Evolutionary conservation across 345 rosid species (phyloP), one percentile per base, ranked within the genome.

Genomic region (Noccaea caerulescens): DNA sequence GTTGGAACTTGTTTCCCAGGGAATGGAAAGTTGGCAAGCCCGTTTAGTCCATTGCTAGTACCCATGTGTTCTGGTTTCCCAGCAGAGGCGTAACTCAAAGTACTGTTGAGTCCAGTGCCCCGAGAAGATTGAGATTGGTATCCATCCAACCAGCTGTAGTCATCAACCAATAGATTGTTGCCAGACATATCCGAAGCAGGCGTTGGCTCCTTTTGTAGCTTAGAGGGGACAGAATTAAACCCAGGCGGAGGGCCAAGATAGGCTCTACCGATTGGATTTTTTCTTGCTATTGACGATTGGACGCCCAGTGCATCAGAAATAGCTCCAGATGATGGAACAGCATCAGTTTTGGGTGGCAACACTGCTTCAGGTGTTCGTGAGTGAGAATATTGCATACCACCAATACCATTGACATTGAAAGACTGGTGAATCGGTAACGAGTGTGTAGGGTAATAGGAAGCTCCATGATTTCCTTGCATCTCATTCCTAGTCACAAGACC

Each of bases 101-200:
- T 80, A 79, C 71, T 71, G 75, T 77, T 82, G 58, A 84, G 62
- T 25, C 79, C 88, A 3, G 68, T 37, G 72, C 77, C 77, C 64
- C 71, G 86, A 18, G 81, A 58, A 64, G 92, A 80, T 8, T 86
- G 71, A 3, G 88, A 79, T 79, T 87, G 90, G 82, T 94, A 91
- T 50, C 98, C 98, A 84, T 94, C 98, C 86, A 91, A 79, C 97
- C 99, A 94, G 75, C 93, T 88, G 81, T 94, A 94, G 79, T 94
- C 95, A 88, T 94, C 99, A 74, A 53, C 77, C 36, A 77, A 55
- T 8, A 76, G 66, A 80, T 65, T 79, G 63, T 65, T 84, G 14
- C 52, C 49, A 42, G 53, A 68, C 51, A 82, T 16, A 59, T 76
- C 82, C 0, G 79, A 72, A 64, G 76, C 80, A 53, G 88, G 73